These are phyloP conservation scores for Tuber borchii DNA, from an alignment of 495 filamentous ascomycete genomes.

Conservation along the genomic window DNA sequence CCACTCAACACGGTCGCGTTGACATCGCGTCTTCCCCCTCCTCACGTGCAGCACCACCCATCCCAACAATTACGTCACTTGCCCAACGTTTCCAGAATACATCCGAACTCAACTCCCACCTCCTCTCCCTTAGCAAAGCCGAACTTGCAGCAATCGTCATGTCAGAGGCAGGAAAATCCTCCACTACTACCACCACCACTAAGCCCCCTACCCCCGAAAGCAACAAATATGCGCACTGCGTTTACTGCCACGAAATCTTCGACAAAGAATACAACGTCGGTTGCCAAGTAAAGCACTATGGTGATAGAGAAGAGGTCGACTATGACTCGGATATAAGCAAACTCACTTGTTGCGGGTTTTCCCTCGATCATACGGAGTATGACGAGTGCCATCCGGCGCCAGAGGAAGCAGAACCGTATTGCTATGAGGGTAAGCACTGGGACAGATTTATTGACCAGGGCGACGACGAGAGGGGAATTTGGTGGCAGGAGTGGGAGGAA, in stretches of 20 bases:
- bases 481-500: conserved; percentile 20
- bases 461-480: neutral
- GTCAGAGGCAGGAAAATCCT: neutral
- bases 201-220: neutral
- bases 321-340: neutral
- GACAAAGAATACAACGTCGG: conserved; percentile 17
- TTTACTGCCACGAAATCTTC: conserved; percentile 28
- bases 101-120: neutral
- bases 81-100: neutral
- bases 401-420: conserved; percentile 11
- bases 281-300: conserved; percentile 16
- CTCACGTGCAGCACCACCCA: neutral
- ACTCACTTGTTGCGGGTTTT: conserved; percentile 25
- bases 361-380: conserved; percentile 9
- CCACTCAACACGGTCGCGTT: neutral
- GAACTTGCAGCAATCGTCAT: neutral
- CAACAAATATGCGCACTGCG: conserved; percentile 18
- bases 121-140: neutral
- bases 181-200: neutral
- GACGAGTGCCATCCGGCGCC: neutral
- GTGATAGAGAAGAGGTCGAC: neutral
- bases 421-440: conserved; percentile 14
- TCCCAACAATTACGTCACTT: neutral
- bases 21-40: neutral
- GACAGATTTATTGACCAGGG: conserved; percentile 6